Evolutionary conservation across 352 stramenopile species (phyloP).

Genomic region (Pythium phragmitis): DNA sequence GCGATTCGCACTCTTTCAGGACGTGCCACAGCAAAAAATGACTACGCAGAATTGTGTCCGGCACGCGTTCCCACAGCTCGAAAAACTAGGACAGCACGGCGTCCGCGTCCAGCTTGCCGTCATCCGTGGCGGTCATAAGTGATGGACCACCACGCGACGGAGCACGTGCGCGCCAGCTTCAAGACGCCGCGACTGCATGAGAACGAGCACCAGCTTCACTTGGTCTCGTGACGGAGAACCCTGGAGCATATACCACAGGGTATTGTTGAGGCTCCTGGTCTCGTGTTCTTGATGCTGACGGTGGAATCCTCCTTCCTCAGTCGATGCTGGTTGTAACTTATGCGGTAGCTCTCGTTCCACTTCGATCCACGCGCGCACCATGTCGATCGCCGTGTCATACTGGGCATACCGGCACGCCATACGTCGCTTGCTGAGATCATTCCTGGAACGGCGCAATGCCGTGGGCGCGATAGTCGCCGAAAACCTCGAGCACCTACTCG

Average conservation of each 20-base stretch:
- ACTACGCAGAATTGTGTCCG: conserved; percentile 13
- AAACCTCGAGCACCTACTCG: conserved; percentile 40
- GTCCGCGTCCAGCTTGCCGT: conserved; percentile 7
- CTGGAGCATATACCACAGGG: conserved; percentile 57
- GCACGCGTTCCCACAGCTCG: conserved; percentile 10
- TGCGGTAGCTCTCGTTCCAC: background rate
- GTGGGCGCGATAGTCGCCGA: conserved; percentile 38
- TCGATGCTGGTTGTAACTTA: too few species aligned
- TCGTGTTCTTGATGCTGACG: too few species aligned
- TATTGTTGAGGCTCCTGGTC: conserved; percentile 41
- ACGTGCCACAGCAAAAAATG: conserved; percentile 17
- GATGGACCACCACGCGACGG: conserved; percentile 31
- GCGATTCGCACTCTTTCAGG: conserved; percentile 7
- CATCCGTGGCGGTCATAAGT: conserved; percentile 24
- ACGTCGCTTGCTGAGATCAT: conserved; percentile 36
- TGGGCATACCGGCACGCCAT: conserved; percentile 32
- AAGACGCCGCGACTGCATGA: conserved; percentile 39
- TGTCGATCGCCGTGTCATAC: conserved; percentile 38
- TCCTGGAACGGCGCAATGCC: conserved; percentile 37
- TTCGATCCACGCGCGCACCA: conserved; percentile 37
- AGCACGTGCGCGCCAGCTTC: conserved; percentile 35
- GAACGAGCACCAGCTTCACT: conserved; percentile 1
- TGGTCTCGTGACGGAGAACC: conserved; percentile 32
- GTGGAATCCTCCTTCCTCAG: too few species aligned
- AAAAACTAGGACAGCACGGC: conserved; percentile 18